These are phyloP conservation scores for Acanthamoeba triangularis DNA, from an alignment of 208 protist species.

Conservation along the genomic window DNA sequence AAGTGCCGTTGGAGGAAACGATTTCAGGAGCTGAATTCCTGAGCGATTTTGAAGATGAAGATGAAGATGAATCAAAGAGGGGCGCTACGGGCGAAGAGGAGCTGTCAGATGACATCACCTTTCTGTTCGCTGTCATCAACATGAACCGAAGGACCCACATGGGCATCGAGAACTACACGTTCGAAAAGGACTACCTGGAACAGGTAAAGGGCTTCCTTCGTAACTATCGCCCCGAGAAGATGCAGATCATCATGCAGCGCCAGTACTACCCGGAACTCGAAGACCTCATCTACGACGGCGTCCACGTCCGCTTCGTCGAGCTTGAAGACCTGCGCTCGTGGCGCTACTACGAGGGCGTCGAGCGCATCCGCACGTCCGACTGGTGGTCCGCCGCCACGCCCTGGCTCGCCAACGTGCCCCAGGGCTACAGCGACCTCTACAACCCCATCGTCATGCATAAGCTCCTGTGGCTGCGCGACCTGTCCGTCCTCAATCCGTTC, in stretches of 20 bases:
- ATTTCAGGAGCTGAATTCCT: too few relatives aligned
- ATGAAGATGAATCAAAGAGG: background rate
- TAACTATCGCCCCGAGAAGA: background rate
- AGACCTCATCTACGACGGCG: background rate
- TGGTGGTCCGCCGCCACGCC: conserved; percentile 33
- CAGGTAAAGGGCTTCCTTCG: conserved; percentile 28
- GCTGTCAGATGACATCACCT: conserved; percentile 49
- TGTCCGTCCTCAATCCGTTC: conserved; percentile 68
- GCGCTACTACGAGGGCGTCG: background rate
- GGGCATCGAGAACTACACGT: conserved; percentile 75
- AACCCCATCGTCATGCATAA: conserved; percentile 65
- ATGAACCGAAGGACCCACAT: conserved; percentile 56
- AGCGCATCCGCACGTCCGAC: background rate
- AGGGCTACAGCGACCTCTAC: conserved; percentile 76
- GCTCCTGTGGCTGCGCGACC: conserved; percentile 54
- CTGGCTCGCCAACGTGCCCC: conserved; percentile 48
- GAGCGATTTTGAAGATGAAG: background rate
- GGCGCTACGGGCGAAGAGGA: too few relatives aligned
- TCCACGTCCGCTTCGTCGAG: conserved; percentile 63
- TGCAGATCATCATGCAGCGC: conserved; percentile 68
- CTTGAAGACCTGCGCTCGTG: conserved; percentile 34
- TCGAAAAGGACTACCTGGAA: conserved; percentile 51
- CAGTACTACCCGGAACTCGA: conserved; percentile 39
- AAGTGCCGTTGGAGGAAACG: too few relatives aligned
- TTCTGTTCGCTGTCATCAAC: conserved; percentile 65